Evolutionary conservation across 805 yeast genomes (phyloP).

Genomic region (Candida ponderosae): DNA sequence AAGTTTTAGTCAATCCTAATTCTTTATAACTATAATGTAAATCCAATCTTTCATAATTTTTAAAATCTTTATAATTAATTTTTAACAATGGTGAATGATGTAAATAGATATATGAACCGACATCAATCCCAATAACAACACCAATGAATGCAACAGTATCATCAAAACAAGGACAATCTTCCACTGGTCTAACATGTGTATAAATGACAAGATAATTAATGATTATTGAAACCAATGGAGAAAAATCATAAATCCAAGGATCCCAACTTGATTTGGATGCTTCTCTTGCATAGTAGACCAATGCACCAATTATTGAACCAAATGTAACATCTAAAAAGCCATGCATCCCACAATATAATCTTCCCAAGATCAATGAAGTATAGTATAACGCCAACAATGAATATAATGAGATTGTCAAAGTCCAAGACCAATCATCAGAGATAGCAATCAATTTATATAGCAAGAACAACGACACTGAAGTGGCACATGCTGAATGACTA

Average conservation of each 20-base stretch:
- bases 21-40: constrained; percentile 34
- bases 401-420: constrained; percentile 6
- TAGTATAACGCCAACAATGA: constrained; percentile 37
- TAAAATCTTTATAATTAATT: constrained; percentile 4
- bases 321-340: constrained; percentile 70
- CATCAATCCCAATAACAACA: constrained; percentile 71
- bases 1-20: constrained; percentile 33
- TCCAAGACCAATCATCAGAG: constrained; percentile 4
- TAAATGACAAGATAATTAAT: constrained; percentile 46
- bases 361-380: constrained; percentile 62
- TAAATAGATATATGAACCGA: constrained; percentile 44
- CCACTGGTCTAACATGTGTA: constrained; percentile 77
- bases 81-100: constrained; percentile 19
- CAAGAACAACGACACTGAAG: constrained; percentile 61
- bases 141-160: constrained; percentile 92
- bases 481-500: constrained; percentile 91
- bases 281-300: background rate
- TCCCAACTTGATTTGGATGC: constrained; percentile 37
- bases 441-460: constrained; percentile 16
- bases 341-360: constrained; percentile 97
- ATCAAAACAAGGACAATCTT: constrained; percentile 93
- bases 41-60: constrained; percentile 22
- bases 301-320: constrained; percentile 60
- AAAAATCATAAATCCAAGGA: constrained; percentile 25
- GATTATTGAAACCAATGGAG: constrained; percentile 29